Base-by-base conservation (phyloP, 139 green algal species). In the Micromonas commoda region DNA sequence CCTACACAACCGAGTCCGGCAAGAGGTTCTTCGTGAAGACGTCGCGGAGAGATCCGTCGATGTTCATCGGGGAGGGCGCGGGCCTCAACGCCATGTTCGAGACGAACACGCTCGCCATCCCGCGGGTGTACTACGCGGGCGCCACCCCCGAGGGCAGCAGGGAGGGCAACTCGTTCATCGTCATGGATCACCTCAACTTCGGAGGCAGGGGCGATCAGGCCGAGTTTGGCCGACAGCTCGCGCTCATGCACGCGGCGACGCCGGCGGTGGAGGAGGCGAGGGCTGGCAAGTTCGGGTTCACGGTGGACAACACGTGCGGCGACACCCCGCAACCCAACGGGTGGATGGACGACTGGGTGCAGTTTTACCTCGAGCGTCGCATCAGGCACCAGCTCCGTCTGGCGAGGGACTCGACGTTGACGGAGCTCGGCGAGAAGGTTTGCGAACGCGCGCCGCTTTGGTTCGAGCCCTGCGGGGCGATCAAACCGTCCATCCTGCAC, bases 281-380 rank as follows among this genome's bases (percentile, higher is more conserved):
- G 29, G 45, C 9, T 28, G 71, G 78, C 23, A 45, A n/a, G 54
- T 79, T 78, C 64, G 73, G 79, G 0, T 99, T 99, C 71, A 64
- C 81, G 19, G 87, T 97, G 2, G 90, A 98, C 84, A 99, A 99
- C 88, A 98, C 93, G 16, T 97, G 98, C 66, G 80, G 84, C 23
- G 91, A 88, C 64, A 98, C 91, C 6, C 88, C 86, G 2, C 95
- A 99, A 83, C 90, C 90, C 65, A 99, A 99, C 82, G 82, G 76
- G 51, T 98, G 93, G 94, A 90, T 80, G 53, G 82, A 88, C 45
- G 80, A 92, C 65, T 96, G 93, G 93, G 84, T 95, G 24, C 82
- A 86, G 2, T 97, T 97, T 75, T 94, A 91, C 75, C 68, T 89
- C 52, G 90, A 96, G 64, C 71, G 82, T 23, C 79, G 93, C 20